Evolutionary conservation across 495 filamentous ascomycete species (phyloP).

Genomic region (Parmelia sp.): DNA sequence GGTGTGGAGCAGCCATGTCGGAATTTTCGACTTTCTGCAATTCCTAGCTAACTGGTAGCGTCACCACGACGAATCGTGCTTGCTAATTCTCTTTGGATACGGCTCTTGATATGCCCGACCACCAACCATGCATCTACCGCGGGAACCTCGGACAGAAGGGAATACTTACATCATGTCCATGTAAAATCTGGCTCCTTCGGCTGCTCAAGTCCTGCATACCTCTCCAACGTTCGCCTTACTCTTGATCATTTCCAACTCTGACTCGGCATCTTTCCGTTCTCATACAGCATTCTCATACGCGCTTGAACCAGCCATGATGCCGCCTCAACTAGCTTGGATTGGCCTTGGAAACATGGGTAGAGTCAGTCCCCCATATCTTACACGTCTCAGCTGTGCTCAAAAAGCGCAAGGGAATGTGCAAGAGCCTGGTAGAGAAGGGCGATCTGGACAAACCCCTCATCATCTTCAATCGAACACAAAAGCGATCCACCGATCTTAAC

Average conservation of each 20-base stretch:
- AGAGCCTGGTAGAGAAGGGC: conserved; percentile 74
- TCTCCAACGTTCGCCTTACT: neutral
- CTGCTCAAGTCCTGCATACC: neutral
- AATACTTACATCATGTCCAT: conserved; percentile 2
- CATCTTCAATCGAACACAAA: conserved; percentile 70
- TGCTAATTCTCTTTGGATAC: too few species aligned
- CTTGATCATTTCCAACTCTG: neutral
- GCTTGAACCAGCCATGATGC: conserved; percentile 37
- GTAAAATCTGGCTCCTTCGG: neutral
- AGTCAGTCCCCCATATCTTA: conserved; percentile 43
- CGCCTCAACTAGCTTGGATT: conserved; percentile 68
- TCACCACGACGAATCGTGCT: too few species aligned
- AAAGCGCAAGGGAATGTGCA: conserved; percentile 65
- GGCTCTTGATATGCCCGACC: too few species aligned
- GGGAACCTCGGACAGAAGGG: neutral
- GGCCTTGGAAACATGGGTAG: conserved; percentile 89
- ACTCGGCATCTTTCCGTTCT: neutral
- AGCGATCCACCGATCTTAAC: conserved; percentile 52
- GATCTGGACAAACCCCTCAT: conserved; percentile 61
- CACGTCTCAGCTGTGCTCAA: conserved; percentile 3
- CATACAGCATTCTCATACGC: neutral
- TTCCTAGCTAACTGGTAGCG: too few species aligned
- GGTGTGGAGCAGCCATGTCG: too few species aligned
- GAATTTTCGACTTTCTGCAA: too few species aligned
- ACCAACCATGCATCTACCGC: too few species aligned